These are phyloP conservation scores for Suillus paluster DNA, from an alignment of 768 basidiomycete species.

Conservation along the genomic window DNA sequence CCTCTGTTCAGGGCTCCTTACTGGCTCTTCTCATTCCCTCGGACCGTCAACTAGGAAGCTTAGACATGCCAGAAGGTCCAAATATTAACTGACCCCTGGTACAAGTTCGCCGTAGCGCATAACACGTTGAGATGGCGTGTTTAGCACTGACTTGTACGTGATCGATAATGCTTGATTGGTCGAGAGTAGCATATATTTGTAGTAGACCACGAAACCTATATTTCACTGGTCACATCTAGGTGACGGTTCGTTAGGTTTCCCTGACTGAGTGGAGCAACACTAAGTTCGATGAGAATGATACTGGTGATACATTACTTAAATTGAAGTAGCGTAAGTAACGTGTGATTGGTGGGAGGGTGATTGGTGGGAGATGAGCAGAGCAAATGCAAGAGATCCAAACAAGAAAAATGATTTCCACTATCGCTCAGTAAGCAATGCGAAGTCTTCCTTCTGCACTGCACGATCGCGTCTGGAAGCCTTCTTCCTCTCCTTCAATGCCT, in stretches of 20 bases:
- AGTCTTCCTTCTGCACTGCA: constrained; percentile 3
- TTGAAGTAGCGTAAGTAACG: background rate
- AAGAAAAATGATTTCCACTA: constrained; percentile 4
- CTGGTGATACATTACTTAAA: background rate
- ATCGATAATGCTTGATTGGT: background rate
- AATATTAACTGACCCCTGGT: background rate
- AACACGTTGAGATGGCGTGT: background rate
- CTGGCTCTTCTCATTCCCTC: background rate
- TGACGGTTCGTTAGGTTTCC: background rate
- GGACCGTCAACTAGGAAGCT: background rate
- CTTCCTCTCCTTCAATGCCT: constrained; percentile 44
- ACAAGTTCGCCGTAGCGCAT: background rate
- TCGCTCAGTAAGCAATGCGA: constrained; percentile 3
- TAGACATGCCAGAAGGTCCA: background rate
- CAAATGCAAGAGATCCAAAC: background rate
- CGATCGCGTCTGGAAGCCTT: constrained; percentile 29
- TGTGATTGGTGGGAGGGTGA: background rate
- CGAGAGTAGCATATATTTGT: background rate
- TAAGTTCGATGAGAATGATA: background rate
- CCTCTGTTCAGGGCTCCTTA: background rate
- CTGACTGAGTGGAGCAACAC: background rate
- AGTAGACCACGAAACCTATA: background rate
- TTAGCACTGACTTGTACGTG: background rate
- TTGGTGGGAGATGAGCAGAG: background rate
- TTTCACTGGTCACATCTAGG: background rate